Evolutionary conservation across 345 rosid species (phyloP).

Genomic region (Ceriops zippeliana): DNA sequence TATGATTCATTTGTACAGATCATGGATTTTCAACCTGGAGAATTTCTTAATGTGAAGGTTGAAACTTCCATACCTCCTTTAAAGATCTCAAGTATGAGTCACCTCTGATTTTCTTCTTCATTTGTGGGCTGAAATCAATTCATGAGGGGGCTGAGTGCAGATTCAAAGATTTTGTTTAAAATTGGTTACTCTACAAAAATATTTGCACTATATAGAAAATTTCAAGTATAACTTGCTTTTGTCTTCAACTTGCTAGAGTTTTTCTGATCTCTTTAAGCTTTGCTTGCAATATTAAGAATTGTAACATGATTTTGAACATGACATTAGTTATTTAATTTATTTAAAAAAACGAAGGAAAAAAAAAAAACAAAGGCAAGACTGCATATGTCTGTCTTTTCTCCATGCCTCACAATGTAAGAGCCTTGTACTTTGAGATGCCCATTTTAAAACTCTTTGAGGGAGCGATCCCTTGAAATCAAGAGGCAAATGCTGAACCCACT

Average conservation of each 20-base stretch:
- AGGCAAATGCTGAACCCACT: neutral
- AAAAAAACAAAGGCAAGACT: too few relatives aligned
- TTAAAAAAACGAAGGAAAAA: too few relatives aligned
- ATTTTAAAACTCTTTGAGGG: neutral
- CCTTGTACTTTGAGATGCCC: too few relatives aligned
- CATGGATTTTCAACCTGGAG: slow-evolving; percentile 96
- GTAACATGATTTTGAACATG: neutral
- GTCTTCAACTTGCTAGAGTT: neutral
- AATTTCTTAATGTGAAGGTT: slow-evolving; percentile 79
- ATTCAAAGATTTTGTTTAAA: neutral
- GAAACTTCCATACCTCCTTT: slow-evolving; percentile 11
- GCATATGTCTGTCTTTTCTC: too few relatives aligned
- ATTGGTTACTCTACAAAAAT: neutral
- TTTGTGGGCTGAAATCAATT: too few relatives aligned
- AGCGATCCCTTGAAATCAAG: neutral
- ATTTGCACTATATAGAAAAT: neutral
- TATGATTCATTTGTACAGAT: slow-evolving; percentile 40
- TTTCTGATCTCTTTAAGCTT: neutral
- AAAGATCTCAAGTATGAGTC: neutral
- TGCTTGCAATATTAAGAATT: neutral
- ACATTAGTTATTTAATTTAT: neutral
- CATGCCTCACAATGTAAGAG: too few relatives aligned
- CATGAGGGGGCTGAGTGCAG: too few relatives aligned
- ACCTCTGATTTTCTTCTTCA: too few relatives aligned
- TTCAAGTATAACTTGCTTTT: neutral